Base-by-base conservation (phyloP, 208 protist species). In the Kentomonas sorsogonicus region DNA sequence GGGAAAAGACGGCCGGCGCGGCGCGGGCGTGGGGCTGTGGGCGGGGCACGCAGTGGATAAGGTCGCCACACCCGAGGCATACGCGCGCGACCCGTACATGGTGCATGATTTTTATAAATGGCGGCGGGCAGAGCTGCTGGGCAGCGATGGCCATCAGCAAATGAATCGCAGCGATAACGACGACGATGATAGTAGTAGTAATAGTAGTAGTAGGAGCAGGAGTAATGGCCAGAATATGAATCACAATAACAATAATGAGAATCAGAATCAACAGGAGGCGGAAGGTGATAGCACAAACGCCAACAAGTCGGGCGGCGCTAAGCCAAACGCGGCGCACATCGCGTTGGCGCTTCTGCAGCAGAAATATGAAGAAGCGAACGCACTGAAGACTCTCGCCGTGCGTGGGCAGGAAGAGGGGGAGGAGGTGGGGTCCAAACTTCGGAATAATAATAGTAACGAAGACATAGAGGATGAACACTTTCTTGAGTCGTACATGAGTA, bases 1-100 rank as follows among this genome's bases (percentile, higher is more conserved):
- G 13, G 50, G 29, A 5, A 54, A 54, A 47, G 23, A 47, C n/a
- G n/a, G n/a, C n/a, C n/a, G n/a, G n/a, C n/a, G n/a, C n/a, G n/a
- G n/a, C n/a, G n/a, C n/a, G n/a, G n/a, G n/a, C n/a, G n/a, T n/a
- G 20, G 77, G 86, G 16, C 53, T 93, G 16, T 93, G 82, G 86
- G 72, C 75, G 57, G 73, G 72, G n/a, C 86, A 89, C 44, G 69
- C 72, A 11, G 58, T 93, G 2, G 82, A 89, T 53, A 79, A 93
- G 16, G 79, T 89, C 0, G 81, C 81, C 40, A 72, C 52, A 9
- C 81, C 69, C 0, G 66, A 70, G 9, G 81, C 74, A 1, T 89
- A 78, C 60, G n/a, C 54, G 29, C 60, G 43, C 7, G 59, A 54
- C 29, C 50, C 50, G 3, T 2, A 26, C 3, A 9, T 54, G 16